Percentiles rank a stretch among this genome's conserved stretches.
Conservation (phyloP, 1,284 basidiomycete genomes). For the Flammula alnicola region DNA sequence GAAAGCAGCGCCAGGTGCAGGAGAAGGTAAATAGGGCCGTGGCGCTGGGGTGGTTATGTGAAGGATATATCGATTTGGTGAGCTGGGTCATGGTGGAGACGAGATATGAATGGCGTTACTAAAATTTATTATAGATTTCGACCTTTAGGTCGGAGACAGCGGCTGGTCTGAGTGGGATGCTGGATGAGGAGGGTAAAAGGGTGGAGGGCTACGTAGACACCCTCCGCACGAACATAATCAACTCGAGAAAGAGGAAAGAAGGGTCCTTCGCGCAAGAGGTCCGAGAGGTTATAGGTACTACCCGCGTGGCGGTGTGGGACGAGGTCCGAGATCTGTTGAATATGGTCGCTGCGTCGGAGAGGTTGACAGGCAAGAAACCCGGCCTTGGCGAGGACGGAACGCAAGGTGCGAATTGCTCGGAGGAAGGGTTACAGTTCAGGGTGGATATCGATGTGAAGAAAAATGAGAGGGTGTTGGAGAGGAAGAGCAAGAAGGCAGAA, state of each 20-base stretch:
- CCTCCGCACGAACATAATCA: conserved; percentile 19
- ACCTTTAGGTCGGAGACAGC: conserved; percentile 29
- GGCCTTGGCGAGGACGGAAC: no score
- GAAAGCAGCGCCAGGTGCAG: conserved; percentile 24
- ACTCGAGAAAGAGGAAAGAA: neutral
- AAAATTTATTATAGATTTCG: conserved; percentile 9
- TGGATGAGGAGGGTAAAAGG: conserved; percentile 24
- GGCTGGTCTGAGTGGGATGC: conserved; percentile 18
- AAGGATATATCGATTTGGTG: conserved; percentile 30
- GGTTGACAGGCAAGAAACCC: neutral
- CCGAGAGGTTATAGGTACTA: conserved; percentile 13
- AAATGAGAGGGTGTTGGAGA: conserved; percentile 25
- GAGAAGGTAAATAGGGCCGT: conserved; percentile 23
- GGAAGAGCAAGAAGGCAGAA: conserved; percentile 35
- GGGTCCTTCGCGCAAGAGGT: conserved; percentile 25
- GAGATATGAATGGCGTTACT: neutral
- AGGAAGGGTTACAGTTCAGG: no score
- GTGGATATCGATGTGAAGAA: conserved; percentile 4
- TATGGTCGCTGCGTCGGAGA: conserved; percentile 9
- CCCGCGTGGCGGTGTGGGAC: conserved; percentile 9
- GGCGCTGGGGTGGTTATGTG: conserved; percentile 26
- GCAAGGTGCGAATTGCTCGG: neutral
- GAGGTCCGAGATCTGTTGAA: conserved; percentile 13
- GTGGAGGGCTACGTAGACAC: conserved; percentile 30
- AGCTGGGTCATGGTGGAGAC: conserved; percentile 1